Base-by-base conservation (phyloP, 768 basidiomycete genomes). In the Boletus bicolor region DNA sequence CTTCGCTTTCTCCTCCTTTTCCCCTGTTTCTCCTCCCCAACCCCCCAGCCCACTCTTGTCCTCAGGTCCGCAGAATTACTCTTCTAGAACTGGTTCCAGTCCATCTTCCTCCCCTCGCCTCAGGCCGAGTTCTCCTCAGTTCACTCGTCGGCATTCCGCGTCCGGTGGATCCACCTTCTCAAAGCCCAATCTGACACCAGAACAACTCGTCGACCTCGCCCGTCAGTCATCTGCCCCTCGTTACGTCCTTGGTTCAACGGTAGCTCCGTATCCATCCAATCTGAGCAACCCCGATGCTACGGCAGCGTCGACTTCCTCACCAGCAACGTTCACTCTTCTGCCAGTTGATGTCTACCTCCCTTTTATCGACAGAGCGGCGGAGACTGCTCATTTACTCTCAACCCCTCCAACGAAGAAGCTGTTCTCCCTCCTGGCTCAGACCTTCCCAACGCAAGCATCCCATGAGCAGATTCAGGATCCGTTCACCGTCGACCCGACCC, bases 311-410 rank as follows among this genome's bases (percentile, higher is more conserved):
- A 46, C 55, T 1, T 57, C 75, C 3, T 61, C 75, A 0, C 82
- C 82, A 5, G 81, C 83, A 2, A 82, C 83, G 2, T 92, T 92
- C 66, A 89, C 87, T 0, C 83, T 83, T 0, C 79, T 93, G 2
- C 87, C 88, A 6, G 82, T 84, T 21, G 85, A 90, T 56, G 82
- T 91, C 32, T 86, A 84, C 61, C 82, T 97, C 14, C 93, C 93
- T 1, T 97, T 93, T 72, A 79, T 95, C 58, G 87, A 95, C 60
- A 84, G 93, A 19, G 81, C 91, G 0, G 72, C 75, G 0, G 93
- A 97, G 65, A 91, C 95, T 1, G 59, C 79, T 5, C 73, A 81
- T 9, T 78, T 97, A 30, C 81, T 94, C 54, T 76, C 79, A 21
- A 77, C 73, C 12, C 82, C 78, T 3, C 89, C 85, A 5, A 88